phyloP scores from a whole-genome alignment of 306 rosid species.

The Pueraria montana region DNA sequence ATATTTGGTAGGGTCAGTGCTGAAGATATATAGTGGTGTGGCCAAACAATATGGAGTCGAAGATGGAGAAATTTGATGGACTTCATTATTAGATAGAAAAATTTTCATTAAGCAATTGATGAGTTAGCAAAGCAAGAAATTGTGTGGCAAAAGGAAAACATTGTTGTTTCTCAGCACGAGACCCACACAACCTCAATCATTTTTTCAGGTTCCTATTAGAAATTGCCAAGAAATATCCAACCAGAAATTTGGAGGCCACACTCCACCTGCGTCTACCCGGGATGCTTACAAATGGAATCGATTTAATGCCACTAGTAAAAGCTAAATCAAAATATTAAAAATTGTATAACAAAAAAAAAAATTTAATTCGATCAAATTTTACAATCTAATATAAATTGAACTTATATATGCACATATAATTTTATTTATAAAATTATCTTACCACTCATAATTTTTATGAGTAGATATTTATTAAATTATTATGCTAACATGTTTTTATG shows the following conservation, averaged over 20 bases:
- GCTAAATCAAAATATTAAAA: not conserved
- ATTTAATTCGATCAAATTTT: not conserved
- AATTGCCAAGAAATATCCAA: conserved; percentile 45
- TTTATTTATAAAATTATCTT: not conserved
- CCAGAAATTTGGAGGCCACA: conserved; percentile 29
- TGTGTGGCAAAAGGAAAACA: conserved; percentile 52
- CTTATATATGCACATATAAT: not conserved
- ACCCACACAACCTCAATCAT: conserved; percentile 54
- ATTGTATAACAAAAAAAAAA: not conserved
- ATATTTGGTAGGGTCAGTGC: conserved; percentile 56
- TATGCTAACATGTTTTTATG: not conserved
- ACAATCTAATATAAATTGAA: not conserved
- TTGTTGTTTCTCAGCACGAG: conserved; percentile 50
- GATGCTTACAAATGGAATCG: not conserved
- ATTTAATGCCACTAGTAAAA: not conserved
- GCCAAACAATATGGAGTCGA: conserved; percentile 45
- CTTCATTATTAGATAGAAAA: not conserved
- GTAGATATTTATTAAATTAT: not conserved
- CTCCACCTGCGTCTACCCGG: not conserved
- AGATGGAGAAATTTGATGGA: conserved; percentile 24
- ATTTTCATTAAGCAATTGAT: conserved; percentile 11
- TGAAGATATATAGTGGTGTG: conserved; percentile 30
- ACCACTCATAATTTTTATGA: not conserved
- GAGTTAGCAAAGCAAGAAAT: conserved; percentile 37
- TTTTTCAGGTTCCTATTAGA: conserved; percentile 32